These are phyloP conservation scores for Carpinus fangiana DNA, from an alignment of 306 rosid genomes.

Conservation along the genomic window DNA sequence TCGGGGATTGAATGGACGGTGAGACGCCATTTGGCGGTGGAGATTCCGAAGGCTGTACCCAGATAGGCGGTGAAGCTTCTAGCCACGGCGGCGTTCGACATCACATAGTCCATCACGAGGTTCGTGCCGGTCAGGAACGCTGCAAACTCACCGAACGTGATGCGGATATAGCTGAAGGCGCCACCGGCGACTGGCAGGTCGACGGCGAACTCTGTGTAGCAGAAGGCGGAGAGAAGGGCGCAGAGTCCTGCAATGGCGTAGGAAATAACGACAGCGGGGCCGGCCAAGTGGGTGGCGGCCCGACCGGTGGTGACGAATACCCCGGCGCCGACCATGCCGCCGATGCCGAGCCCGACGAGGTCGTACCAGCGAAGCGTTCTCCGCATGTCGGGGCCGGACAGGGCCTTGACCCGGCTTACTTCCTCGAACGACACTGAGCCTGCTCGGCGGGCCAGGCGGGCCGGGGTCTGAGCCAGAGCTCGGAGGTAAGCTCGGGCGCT, in stretches of 20 bases:
- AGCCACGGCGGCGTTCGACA: slow-evolving; percentile 95
- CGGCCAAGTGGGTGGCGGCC: slow-evolving; percentile 56
- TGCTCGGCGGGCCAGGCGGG: slow-evolving; percentile 73
- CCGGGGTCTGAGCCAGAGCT: slow-evolving; percentile 61
- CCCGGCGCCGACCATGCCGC: slow-evolving; percentile 97
- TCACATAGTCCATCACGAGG: slow-evolving; percentile 84
- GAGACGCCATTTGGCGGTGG: slow-evolving; percentile 71
- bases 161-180: slow-evolving; percentile 94
- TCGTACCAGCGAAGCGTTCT: slow-evolving; percentile 81
- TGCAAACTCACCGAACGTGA: slow-evolving; percentile 88
- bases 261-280: slow-evolving; percentile 75
- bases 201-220: slow-evolving; percentile 97
- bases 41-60: slow-evolving; percentile 69
- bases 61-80: slow-evolving; percentile 68
- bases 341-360: slow-evolving; percentile 70
- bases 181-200: slow-evolving; percentile 98
- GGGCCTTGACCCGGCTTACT: slow-evolving; percentile 54
- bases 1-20: slow-evolving; percentile 53
- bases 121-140: slow-evolving; percentile 87
- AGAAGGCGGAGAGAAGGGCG: slow-evolving; percentile 89
- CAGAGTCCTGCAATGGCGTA: slow-evolving; percentile 98
- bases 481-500: slow-evolving; percentile 57
- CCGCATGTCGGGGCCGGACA: slow-evolving; percentile 68
- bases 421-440: slow-evolving; percentile 68
- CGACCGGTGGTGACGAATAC: slow-evolving; percentile 82